Base-by-base conservation (phyloP, 2,329 filamentous ascomycete species). In the Colletotrichum scovillei region DNA sequence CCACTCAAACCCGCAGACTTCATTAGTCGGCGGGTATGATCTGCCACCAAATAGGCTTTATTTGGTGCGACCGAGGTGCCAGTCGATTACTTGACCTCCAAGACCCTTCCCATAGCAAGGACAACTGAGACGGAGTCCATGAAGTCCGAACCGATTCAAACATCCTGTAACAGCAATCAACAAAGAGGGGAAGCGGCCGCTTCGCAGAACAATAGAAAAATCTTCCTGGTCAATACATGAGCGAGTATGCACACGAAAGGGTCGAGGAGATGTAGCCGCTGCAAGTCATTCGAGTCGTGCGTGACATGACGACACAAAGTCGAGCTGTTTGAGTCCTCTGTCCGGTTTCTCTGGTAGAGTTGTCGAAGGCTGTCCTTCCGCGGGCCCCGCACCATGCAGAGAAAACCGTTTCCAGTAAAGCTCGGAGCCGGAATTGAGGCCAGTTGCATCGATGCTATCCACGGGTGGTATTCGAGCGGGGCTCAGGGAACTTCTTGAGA, bases 201-300 rank as follows among this genome's bases (percentile, higher is more conserved):
- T 46, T 19, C 59, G 53, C 59, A 72, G 38, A n/a, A 32, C 2
- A 53, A 12, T 59, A 69, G 49, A 9, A 58, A 53, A 69, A 35
- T 69, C 53, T 69, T 63, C 30, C 53, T 52, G 28, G 65, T 73
- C 58, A 16, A 46, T 64, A 49, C 66, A 65, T 69, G 57, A 14
- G 63, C 32, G 69, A n/a, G 24, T 52, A 69, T 26, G 58, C 69
- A 58, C 38, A 60, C 58, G 65, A 52, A 56, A 52, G 69, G 69
- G 38, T 46, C 42, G 35, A 63, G 38, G 59, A 72, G 38, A 65
- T 30, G 60, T 73, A 70, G 67, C 67, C 56, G 70, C 70, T 73
- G 70, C 70, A 73, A 70, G 70, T 73, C 70, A 73, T 73, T 70
- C 70, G 67, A 69, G 55, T 65, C 55, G 55, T 65, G 60, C 59